Evolutionary conservation across 306 rosid species (phyloP).

Genomic region (Cicer yamashitae): DNA sequence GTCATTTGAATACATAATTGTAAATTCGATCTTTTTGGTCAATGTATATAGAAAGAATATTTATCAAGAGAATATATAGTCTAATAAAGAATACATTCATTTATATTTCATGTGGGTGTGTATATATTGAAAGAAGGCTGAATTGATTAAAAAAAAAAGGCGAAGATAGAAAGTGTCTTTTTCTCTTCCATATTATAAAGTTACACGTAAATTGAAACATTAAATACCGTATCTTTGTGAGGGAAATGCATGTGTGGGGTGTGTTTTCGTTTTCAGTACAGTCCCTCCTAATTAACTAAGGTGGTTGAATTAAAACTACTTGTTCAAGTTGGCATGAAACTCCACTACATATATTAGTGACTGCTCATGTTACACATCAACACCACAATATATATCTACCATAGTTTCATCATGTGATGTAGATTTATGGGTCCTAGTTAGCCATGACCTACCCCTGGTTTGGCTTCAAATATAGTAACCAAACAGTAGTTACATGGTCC

Average conservation of each 20-base stretch:
- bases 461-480: slow-evolving; percentile 40
- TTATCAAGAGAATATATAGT: too few species aligned
- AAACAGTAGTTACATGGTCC: slow-evolving; percentile 39
- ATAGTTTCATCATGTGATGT: slow-evolving; percentile 32
- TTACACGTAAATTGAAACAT: slow-evolving; percentile 35
- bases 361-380: slow-evolving; percentile 36
- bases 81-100: too few species aligned
- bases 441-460: slow-evolving; percentile 46
- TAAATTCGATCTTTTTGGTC: too few species aligned
- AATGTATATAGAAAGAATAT: too few species aligned
- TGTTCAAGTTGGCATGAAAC: slow-evolving; percentile 41
- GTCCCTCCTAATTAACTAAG: slow-evolving; percentile 38
- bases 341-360: slow-evolving; percentile 38
- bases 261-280: neutral
- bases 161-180: slow-evolving; percentile 36
- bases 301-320: slow-evolving; percentile 42
- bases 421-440: slow-evolving; percentile 35
- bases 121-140: neutral
- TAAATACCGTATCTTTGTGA: slow-evolving; percentile 51
- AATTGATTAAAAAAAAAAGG: too few species aligned
- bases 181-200: neutral
- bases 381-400: slow-evolving; percentile 24
- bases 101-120: neutral
- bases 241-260: slow-evolving; percentile 40
- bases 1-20: too few species aligned